Evolutionary conservation across 1,284 basidiomycete species (phyloP).

Genomic region (Cutaneotrichosporon cyanovorans): DNA sequence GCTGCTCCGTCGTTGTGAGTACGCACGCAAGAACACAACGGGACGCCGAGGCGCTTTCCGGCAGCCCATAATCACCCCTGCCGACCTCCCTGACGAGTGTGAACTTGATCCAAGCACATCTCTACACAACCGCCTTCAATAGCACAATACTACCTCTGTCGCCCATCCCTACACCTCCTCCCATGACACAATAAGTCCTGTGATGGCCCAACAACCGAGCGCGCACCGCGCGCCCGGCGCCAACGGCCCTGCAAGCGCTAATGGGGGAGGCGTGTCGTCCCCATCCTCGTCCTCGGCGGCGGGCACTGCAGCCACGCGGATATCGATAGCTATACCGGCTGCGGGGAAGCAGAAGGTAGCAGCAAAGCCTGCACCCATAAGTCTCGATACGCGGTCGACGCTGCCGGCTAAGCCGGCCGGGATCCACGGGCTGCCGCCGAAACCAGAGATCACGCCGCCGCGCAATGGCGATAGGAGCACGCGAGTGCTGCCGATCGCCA

Average conservation of each 20-base stretch:
- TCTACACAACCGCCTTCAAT: too few relatives aligned
- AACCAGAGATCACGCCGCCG: neutral
- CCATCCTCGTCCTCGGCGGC: neutral
- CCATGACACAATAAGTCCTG: neutral
- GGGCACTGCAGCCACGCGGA: neutral
- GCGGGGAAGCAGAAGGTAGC: neutral
- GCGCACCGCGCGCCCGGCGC: neutral
- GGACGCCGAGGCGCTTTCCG: too few relatives aligned
- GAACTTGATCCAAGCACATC: too few relatives aligned
- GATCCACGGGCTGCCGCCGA: neutral
- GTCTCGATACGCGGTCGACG: neutral
- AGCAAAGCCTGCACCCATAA: neutral
- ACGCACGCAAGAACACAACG: too few relatives aligned
- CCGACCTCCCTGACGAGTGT: too few relatives aligned
- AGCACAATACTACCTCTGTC: too few relatives aligned
- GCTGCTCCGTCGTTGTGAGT: too few relatives aligned
- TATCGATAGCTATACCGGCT: conserved; percentile 2
- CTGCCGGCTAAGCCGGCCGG: conserved; percentile 2
- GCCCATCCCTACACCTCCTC: neutral
- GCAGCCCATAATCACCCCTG: too few relatives aligned
- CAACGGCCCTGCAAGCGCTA: neutral
- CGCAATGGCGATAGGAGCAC: neutral
- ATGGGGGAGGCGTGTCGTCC: neutral
- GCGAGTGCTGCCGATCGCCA: neutral
- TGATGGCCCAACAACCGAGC: neutral